phyloP scores from a whole-genome alignment of 1,284 basidiomycete species.

The Puccinia coronata region DNA sequence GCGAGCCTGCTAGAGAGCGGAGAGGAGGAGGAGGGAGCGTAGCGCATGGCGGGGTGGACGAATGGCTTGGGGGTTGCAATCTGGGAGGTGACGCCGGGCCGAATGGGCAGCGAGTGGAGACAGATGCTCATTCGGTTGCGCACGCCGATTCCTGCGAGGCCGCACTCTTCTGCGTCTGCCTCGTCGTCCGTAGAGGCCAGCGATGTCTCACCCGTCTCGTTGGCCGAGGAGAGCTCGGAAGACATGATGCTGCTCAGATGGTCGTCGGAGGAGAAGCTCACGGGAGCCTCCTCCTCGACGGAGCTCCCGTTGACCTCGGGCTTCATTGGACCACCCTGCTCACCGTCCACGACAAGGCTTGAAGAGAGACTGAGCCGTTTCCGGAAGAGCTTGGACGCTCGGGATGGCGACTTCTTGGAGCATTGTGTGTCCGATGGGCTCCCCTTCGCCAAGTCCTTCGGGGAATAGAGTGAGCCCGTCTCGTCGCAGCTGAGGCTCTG shows the following conservation, averaged over 20 bases:
- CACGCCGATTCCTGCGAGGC: slow-evolving; percentile 11
- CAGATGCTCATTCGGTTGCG: slow-evolving; percentile 9
- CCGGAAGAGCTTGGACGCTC: not conserved
- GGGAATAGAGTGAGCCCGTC: not conserved
- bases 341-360: not conserved
- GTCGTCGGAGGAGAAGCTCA: not conserved
- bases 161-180: not conserved
- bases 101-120: slow-evolving; percentile 10
- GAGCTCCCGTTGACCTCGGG: not conserved
- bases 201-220: slow-evolving; percentile 16
- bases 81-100: not conserved
- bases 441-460: not conserved
- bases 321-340: too few relatives aligned
- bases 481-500: not conserved
- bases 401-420: not conserved
- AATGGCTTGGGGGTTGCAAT: not conserved
- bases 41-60: slow-evolving; percentile 7
- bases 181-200: not conserved
- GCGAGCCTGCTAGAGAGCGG: not conserved
- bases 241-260: slow-evolving; percentile 25
- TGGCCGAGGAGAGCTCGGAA: slow-evolving; percentile 21
- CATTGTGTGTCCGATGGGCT: not conserved
- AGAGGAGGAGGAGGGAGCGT: slow-evolving; percentile 21
- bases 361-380: slow-evolving; percentile 3
- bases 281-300: not conserved